These are phyloP conservation scores for Apiospora malaysiana DNA, from an alignment of 2,329 filamentous ascomycete species.

Conservation along the genomic window DNA sequence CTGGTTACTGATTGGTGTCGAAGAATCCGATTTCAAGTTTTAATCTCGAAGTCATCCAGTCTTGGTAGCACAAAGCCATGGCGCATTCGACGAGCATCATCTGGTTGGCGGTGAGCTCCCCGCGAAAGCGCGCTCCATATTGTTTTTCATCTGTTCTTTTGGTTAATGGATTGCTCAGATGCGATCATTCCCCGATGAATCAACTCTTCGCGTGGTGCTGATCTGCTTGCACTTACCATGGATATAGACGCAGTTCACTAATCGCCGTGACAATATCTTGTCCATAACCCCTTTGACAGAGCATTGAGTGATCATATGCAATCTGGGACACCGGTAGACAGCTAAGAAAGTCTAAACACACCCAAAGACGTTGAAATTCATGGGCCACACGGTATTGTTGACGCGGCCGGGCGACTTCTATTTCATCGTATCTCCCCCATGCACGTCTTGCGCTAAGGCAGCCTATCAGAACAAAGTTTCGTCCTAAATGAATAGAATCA, in stretches of 20 bases:
- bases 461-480: neutral
- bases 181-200: neutral
- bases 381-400: neutral
- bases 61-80: conserved; percentile 1
- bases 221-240: neutral
- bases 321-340: neutral
- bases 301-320: neutral
- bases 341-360: conserved; percentile 1
- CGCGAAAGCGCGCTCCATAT: neutral
- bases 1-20: neutral
- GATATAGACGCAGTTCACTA: neutral
- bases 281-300: neutral
- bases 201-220: neutral
- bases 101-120: neutral
- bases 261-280: neutral
- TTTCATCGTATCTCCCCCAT: neutral
- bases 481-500: neutral
- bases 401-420: neutral
- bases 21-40: conserved; percentile 5
- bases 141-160: neutral
- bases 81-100: neutral
- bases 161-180: neutral
- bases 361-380: conserved; percentile 5
- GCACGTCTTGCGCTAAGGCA: neutral
- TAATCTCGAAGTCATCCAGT: conserved; percentile 13